phyloP scores from a whole-genome alignment of 225 moss, liverwort and hornwort species.

The Climacium dendroides region DNA sequence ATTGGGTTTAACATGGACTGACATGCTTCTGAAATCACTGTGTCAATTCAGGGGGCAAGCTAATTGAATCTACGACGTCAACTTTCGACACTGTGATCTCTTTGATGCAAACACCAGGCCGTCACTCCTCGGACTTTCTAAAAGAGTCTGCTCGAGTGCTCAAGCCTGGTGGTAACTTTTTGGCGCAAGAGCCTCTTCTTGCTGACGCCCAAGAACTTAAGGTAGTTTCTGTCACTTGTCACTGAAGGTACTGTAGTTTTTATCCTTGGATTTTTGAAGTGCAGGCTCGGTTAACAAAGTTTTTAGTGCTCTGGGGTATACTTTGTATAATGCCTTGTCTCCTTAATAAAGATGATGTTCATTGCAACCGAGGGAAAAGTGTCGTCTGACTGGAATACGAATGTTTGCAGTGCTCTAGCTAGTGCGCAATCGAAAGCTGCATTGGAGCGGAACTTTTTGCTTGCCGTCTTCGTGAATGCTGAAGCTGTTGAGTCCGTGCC shows the following conservation, averaged over 20 bases:
- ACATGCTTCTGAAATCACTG: background rate
- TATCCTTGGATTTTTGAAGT: background rate
- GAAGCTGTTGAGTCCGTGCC: constrained; percentile 37
- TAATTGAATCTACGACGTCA: constrained; percentile 18
- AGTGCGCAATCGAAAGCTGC: constrained; percentile 40
- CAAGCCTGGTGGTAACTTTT: constrained; percentile 57
- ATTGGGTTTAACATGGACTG: background rate
- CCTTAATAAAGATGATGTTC: background rate
- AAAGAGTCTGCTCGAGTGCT: constrained; percentile 53
- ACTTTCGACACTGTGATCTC: constrained; percentile 46
- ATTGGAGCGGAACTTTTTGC: constrained; percentile 55
- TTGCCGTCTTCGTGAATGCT: constrained; percentile 59
- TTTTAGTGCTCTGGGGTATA: background rate
- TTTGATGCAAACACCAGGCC: constrained; percentile 65
- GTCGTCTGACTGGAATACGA: background rate
- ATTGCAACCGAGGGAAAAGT: background rate
- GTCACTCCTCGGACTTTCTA: constrained; percentile 28
- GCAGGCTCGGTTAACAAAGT: background rate
- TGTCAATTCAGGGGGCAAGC: constrained; percentile 35
- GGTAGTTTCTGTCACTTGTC: constrained; percentile 13
- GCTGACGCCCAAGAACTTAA: constrained; percentile 37
- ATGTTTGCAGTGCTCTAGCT: constrained; percentile 36
- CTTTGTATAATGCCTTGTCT: background rate
- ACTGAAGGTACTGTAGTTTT: constrained; percentile 14
- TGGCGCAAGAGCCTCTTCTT: constrained; percentile 73